These are phyloP conservation scores for Agarophyton chilense DNA, from an alignment of 23 red algal species.

Conservation along the genomic window DNA sequence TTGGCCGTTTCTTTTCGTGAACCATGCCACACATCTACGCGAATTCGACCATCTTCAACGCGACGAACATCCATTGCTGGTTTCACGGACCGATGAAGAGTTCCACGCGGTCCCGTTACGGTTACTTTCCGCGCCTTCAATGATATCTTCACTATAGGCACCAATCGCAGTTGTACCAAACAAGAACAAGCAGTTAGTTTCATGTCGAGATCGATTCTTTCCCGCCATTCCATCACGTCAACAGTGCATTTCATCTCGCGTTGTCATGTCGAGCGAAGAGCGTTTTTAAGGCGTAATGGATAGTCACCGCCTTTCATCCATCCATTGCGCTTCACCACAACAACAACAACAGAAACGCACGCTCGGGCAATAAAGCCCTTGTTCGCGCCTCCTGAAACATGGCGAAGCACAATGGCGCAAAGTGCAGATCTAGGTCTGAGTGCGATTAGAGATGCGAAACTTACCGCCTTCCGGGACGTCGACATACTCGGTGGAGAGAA, in stretches of 20 bases:
- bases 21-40: constrained; percentile 97
- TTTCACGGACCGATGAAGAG: constrained; percentile 65
- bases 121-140: constrained; percentile 76
- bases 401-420: too few relatives aligned
- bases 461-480: constrained; percentile 73
- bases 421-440: too few relatives aligned
- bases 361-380: too few relatives aligned
- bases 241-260: not conserved
- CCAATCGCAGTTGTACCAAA: not conserved
- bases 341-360: too few relatives aligned
- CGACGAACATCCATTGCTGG: constrained; percentile 78
- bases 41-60: constrained; percentile 79
- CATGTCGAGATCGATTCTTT: not conserved
- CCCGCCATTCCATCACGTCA: not conserved
- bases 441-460: too few relatives aligned
- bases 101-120: constrained; percentile 91
- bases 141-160: constrained; percentile 60
- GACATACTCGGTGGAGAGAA: constrained; percentile 65
- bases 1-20: constrained; percentile 84
- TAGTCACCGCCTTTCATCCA: too few relatives aligned
- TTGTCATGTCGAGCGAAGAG: too few relatives aligned
- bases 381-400: too few relatives aligned
- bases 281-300: too few relatives aligned
- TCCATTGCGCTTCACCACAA: too few relatives aligned
- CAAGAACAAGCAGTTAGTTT: not conserved